Evolutionary conservation across 1,139 yeast species (phyloP), one percentile per base, ranked within the genome.

Genomic region (Tardiomyces blankii): DNA sequence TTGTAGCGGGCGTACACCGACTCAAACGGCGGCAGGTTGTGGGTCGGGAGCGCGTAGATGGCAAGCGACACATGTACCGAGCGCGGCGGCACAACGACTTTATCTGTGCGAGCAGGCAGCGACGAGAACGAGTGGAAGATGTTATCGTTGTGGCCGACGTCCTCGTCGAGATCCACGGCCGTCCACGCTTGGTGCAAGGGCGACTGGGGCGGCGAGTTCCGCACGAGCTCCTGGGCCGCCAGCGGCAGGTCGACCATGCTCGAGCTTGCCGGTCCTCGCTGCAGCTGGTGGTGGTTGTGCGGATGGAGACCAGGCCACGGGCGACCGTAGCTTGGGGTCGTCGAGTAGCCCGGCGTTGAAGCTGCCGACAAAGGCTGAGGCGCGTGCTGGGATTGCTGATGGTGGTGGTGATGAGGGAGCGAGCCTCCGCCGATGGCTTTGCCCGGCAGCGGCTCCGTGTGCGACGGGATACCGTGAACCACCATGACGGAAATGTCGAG

Each of bases 21-120:
- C 18, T 47, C 44, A 39, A 58, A 58, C 13, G 50, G 39, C 2
- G 59, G 60, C 23, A 56, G 47, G 2, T 47, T 46, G 44, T 58
- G 63, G 8, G 54, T 52, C 2, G 61, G 62, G n/a, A 58, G 50
- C 18, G 58, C 49, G 23, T 53, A 51, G 18, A 58, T 42, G 2
- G 56, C 49, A 42, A 59, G 42, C 9, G 55, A 50, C 43, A 49
- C 54, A 42, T 58, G 57, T 14, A 50, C 41, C 2, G 60, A 55
- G 21, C 44, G 43, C 1, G 62, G 62, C 2, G 61, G 59, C 4
- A 55, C 58, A 3, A 30, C 16, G 5, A 30, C 35, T 11, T 30
- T 30, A 11, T 30, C 35, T 9, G 16, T 3, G 5, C 16, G n/a
- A 5, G 16, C 21, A 23, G 33, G 33, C 21, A 35, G 21, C 39